These are phyloP conservation scores for Alternaria sp. DNA, from an alignment of 2,329 filamentous ascomycete species.

Conservation along the genomic window DNA sequence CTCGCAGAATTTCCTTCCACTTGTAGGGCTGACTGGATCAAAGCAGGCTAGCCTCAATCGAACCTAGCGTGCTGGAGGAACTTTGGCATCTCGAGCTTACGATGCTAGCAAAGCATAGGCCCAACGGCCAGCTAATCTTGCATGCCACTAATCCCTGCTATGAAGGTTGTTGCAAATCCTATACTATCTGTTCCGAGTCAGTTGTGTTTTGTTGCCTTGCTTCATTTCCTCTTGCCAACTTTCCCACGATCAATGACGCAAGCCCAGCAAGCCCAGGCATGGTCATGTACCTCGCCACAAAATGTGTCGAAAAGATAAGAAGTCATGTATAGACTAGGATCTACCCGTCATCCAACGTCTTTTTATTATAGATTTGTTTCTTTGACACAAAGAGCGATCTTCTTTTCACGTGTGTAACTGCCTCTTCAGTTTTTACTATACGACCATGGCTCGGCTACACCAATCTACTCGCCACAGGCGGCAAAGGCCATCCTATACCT, in stretches of 20 bases:
- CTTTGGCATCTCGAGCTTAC: neutral
- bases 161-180: neutral
- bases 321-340: slow-evolving; percentile 19
- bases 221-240: slow-evolving; percentile 36
- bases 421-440: neutral
- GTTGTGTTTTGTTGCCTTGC: slow-evolving; percentile 15
- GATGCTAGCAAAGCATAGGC: neutral
- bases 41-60: neutral
- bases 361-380: neutral
- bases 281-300: slow-evolving; percentile 33
- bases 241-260: slow-evolving; percentile 42
- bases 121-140: slow-evolving; percentile 3
- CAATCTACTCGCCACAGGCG: slow-evolving; percentile 5
- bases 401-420: neutral
- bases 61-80: neutral
- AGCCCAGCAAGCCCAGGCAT: slow-evolving; percentile 32
- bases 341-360: slow-evolving; percentile 1
- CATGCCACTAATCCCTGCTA: neutral
- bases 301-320: slow-evolving; percentile 19
- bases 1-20: neutral
- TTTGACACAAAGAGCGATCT: neutral
- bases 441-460: slow-evolving; percentile 5
- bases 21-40: neutral
- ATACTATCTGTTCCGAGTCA: slow-evolving; percentile 10
- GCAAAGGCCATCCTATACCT: slow-evolving; percentile 2